Evolutionary conservation across 2,329 filamentous ascomycete genomes (phyloP).

Genomic region (Verticillium alfalfae): DNA sequence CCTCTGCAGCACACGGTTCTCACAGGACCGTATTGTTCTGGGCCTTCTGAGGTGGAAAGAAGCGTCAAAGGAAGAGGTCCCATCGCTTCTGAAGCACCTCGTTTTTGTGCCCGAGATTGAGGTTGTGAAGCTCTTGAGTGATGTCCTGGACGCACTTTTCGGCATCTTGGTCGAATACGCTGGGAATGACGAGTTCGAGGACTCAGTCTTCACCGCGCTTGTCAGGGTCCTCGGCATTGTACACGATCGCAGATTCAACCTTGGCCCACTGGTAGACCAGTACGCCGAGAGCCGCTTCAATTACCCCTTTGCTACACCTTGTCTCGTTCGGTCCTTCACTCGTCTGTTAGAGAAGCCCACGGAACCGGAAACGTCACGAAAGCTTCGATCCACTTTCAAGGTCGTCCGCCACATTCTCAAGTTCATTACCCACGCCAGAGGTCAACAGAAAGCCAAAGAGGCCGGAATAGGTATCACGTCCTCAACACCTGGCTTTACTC

Average conservation of each 20-base stretch:
- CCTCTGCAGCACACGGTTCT: conserved; percentile 90
- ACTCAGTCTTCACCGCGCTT: conserved; percentile 83
- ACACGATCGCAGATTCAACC: conserved; percentile 87
- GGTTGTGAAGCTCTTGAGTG: conserved; percentile 85
- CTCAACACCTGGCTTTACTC: conserved; percentile 66
- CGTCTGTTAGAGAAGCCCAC: conserved; percentile 77
- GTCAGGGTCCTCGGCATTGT: conserved; percentile 90
- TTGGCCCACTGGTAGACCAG: conserved; percentile 83
- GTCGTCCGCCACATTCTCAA: conserved; percentile 89
- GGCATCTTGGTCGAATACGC: conserved; percentile 85
- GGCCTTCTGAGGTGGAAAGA: conserved; percentile 85
- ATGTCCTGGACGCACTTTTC: conserved; percentile 88
- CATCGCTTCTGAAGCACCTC: conserved; percentile 71
- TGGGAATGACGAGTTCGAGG: conserved; percentile 89
- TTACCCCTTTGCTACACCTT: conserved; percentile 87
- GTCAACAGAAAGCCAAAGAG: conserved; percentile 84
- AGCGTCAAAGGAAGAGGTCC: conserved; percentile 63
- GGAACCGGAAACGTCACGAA: conserved; percentile 76
- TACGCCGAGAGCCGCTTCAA: conserved; percentile 88
- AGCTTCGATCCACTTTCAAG: conserved; percentile 87
- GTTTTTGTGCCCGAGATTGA: conserved; percentile 96
- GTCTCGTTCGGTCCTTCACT: conserved; percentile 80
- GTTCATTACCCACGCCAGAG: conserved; percentile 85
- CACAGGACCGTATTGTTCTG: conserved; percentile 82
- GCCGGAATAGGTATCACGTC: conserved; percentile 79